A percentile compares a stretch with the other conserved stretches of the same genome.
Evolutionary conservation across 1,139 yeast species (phyloP).

Genomic region (Barnettozyma hawaiiensis): DNA sequence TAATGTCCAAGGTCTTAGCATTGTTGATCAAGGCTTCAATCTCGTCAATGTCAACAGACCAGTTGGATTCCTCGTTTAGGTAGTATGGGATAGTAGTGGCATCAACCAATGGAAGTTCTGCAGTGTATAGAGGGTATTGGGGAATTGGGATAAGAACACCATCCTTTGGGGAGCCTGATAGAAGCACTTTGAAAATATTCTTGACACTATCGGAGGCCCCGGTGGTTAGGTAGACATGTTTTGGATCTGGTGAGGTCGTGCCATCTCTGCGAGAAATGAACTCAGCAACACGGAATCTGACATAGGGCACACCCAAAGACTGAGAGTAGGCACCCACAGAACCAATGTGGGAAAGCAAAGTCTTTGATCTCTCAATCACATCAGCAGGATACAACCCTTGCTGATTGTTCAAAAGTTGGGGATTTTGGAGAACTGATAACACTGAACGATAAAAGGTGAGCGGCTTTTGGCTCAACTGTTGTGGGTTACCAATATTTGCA

Average conservation of each 20-base stretch:
- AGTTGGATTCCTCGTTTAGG: constrained; percentile 68
- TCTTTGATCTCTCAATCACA: constrained; percentile 64
- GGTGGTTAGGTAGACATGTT: constrained; percentile 74
- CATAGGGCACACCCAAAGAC: constrained; percentile 75
- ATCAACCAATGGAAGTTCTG: constrained; percentile 76
- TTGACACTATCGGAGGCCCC: constrained; percentile 94
- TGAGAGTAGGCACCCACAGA: constrained; percentile 93
- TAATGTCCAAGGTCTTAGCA: constrained; percentile 49
- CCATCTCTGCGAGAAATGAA: constrained; percentile 72
- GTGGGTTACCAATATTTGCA: constrained; percentile 97
- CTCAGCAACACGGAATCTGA: constrained; percentile 73
- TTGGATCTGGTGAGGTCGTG: constrained; percentile 49
- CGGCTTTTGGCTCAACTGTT: constrained; percentile 90
- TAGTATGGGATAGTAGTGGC: constrained; percentile 85
- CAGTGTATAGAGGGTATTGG: constrained; percentile 94
- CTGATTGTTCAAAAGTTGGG: constrained; percentile 48
- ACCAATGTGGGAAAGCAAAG: constrained; percentile 56
- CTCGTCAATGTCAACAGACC: constrained; percentile 76
- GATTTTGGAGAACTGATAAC: constrained; percentile 78
- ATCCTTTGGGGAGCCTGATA: constrained; percentile 52
- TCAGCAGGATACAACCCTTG: constrained; percentile 53
- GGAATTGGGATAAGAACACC: constrained; percentile 96
- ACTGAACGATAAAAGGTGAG: constrained; percentile 94
- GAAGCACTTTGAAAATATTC: constrained; percentile 63
- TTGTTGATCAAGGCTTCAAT: constrained; percentile 52